These are phyloP conservation scores for Diplodia sapinea DNA, from an alignment of 2,329 filamentous ascomycete species.

Conservation along the genomic window DNA sequence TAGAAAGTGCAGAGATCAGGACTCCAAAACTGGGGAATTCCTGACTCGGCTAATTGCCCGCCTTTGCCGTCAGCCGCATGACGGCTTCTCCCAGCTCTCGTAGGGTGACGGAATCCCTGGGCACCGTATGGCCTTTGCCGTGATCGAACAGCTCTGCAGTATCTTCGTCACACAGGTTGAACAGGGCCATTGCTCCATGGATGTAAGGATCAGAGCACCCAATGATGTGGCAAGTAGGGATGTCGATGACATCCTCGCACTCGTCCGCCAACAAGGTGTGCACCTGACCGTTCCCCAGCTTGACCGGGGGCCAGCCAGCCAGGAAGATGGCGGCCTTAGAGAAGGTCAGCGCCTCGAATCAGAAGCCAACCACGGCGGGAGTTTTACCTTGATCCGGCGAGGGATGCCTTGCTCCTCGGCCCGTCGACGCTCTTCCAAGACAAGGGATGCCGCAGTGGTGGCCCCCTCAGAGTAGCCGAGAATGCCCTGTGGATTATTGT, in stretches of 20 bases:
- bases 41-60: neutral
- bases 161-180: constrained; percentile 66
- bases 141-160: constrained; percentile 68
- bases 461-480: constrained; percentile 68
- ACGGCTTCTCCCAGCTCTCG: constrained; percentile 42
- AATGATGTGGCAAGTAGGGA: constrained; percentile 51
- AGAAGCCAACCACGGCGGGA: no score
- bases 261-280: constrained; percentile 49
- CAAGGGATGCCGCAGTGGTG: constrained; percentile 58
- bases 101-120: constrained; percentile 45
- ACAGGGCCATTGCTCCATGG: constrained; percentile 65
- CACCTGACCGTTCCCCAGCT: constrained; percentile 38
- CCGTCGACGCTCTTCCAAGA: constrained; percentile 57
- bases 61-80: constrained; percentile 37
- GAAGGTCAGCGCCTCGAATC: constrained; percentile 13
- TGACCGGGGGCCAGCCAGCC: constrained; percentile 53
- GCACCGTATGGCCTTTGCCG: constrained; percentile 68
- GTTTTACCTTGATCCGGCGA: constrained; percentile 10
- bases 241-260: constrained; percentile 47
- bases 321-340: constrained; percentile 58
- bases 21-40: neutral
- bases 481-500: constrained; percentile 54
- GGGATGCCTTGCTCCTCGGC: constrained; percentile 45
- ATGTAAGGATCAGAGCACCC: constrained; percentile 63
- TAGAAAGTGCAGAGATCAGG: neutral